Evolutionary conservation across 2,329 filamentous ascomycete species (phyloP), one percentile per base, ranked within the genome.

Genomic region (Nannizziopsis arthrosporioides): DNA sequence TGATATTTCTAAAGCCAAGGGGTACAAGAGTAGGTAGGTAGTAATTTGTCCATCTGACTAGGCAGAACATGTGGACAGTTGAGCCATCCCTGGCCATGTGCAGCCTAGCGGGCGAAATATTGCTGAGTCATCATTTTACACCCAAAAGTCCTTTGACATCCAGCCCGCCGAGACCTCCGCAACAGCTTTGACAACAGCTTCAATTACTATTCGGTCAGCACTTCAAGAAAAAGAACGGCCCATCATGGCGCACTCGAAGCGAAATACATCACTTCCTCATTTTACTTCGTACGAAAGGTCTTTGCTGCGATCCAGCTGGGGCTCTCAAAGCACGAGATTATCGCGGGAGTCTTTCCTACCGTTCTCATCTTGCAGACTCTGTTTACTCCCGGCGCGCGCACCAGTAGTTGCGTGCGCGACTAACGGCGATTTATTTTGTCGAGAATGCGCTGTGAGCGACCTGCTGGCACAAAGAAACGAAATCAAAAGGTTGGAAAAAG

Each of bases 271-370:
- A 39, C 81, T 90, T 39, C 82, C 88, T 37, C 88, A 95, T 67
- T 96, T 96, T 73, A 96, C 92, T 31, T 82, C 87, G 18, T 81
- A 95, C 69, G 92, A 96, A 70, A 82, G 92, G 56, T 77, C 78
- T 44, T 77, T 90, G 43, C 83, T 94, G 51, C 86, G 88, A 60
- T 77, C 78, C 14, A 80, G 81, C 56, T 96, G 92, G 88, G 80
- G 82, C 56, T 79, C 82, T 7, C 85, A 82, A 55, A 80, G 83
- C 44, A 87, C 88, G n/a, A 84, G 87, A 45, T 80, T 96, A 31
- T 81, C 78, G 17, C 84, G 90, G 60, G 92, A 96, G 62, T 92
- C 85, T 48, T 96, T 94, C 66, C 79, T 96, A 9, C 82, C 87
- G 4, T 94, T 96, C 64, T 86, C 84, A 47, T 87, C 83, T 17